These are phyloP conservation scores for Curvularia sp. DNA, from an alignment of 2,329 filamentous ascomycete genomes.

Conservation along the genomic window DNA sequence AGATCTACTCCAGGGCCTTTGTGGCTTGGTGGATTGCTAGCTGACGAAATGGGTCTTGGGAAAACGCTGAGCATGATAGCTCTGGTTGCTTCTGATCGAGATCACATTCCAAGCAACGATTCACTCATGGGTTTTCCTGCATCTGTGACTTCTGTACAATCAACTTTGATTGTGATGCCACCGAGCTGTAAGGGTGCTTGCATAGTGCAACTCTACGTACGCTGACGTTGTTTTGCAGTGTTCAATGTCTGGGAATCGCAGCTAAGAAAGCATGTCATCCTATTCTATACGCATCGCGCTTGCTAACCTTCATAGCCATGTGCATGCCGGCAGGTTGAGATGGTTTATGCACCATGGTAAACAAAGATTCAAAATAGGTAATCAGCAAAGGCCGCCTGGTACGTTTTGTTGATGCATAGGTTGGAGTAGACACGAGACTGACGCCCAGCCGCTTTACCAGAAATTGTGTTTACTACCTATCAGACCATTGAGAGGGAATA, in stretches of 20 bases:
- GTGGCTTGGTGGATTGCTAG: slow-evolving; percentile 16
- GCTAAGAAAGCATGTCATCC: neutral
- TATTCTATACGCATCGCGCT: neutral
- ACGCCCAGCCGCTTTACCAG: neutral
- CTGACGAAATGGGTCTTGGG: slow-evolving; percentile 26
- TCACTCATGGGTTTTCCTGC: neutral
- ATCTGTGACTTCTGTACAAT: neutral
- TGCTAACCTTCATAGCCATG: neutral
- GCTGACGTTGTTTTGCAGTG: neutral
- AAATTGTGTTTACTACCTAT: neutral
- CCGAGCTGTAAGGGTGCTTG: neutral
- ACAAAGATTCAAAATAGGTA: neutral
- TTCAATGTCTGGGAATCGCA: neutral
- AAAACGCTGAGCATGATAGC: slow-evolving; percentile 29
- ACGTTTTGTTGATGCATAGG: neutral
- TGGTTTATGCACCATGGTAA: neutral
- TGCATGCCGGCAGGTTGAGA: neutral
- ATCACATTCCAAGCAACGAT: neutral
- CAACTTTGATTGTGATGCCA: neutral
- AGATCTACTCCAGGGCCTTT: neutral
- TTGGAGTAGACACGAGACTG: neutral
- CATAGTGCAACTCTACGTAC: neutral
- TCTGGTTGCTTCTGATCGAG: slow-evolving; percentile 10
- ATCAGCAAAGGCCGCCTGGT: neutral
- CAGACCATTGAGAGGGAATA: neutral